Evolutionary conservation across 768 basidiomycete genomes (phyloP).

Genomic region (Tremella yokohamensis): DNA sequence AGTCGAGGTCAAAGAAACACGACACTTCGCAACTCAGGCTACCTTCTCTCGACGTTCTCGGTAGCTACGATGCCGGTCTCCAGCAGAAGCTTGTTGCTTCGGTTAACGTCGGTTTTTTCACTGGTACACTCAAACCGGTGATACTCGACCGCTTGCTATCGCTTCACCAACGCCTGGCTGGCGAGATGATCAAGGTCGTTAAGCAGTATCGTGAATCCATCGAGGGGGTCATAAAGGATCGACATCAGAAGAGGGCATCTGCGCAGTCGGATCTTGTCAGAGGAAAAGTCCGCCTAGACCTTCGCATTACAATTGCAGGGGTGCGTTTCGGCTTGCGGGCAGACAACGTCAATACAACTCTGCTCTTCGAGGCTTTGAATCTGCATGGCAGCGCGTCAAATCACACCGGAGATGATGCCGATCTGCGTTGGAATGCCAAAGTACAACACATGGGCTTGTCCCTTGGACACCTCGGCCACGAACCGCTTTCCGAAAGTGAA

Average conservation of each 20-base stretch:
- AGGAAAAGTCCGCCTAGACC: constrained; percentile 9
- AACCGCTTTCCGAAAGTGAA: constrained; percentile 49
- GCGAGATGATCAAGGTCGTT: constrained; percentile 28
- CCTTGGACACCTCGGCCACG: constrained; percentile 60
- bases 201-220: constrained; percentile 15
- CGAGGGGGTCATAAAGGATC: constrained; percentile 4
- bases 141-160: constrained; percentile 44
- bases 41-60: constrained; percentile 23
- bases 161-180: constrained; percentile 36
- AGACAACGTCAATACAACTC: constrained; percentile 38
- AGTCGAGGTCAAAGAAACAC: constrained; percentile 11
- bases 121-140: constrained; percentile 43
- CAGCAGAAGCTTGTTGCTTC: constrained; percentile 14
- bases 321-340: constrained; percentile 40
- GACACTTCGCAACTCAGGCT: constrained; percentile 31
- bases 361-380: constrained; percentile 36
- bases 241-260: constrained; percentile 12
- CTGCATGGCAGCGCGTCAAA: constrained; percentile 35
- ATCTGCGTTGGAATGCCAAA: constrained; percentile 64
- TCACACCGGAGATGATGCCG: constrained; percentile 49
- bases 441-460: constrained; percentile 78
- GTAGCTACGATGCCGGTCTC: background rate
- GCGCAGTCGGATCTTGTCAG: background rate
- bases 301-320: constrained; percentile 30
- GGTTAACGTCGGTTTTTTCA: constrained; percentile 38